Conservation (phyloP, 1,284 basidiomycete genomes). For the Vanrija sp. region DNA sequence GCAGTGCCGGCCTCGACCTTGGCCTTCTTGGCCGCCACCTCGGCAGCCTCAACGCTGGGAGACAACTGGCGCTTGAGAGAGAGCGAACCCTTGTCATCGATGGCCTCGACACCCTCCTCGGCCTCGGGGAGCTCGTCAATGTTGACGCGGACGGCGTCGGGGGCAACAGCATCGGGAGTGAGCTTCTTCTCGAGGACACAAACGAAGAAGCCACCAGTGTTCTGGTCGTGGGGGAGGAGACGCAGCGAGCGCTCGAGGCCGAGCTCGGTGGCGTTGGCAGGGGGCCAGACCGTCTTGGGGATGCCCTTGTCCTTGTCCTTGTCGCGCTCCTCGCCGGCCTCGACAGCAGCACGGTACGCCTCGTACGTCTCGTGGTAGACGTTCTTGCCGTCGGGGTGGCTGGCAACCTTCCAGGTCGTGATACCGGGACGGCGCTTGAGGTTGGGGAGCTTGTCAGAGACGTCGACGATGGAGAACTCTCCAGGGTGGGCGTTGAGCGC, state of each 20-base stretch:
- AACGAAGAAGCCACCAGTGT: constrained; percentile 97
- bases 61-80: constrained; percentile 25
- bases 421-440: constrained; percentile 74
- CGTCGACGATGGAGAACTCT: constrained; percentile 81
- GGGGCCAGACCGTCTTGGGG: constrained; percentile 73
- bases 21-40: constrained; percentile 19
- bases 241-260: constrained; percentile 70
- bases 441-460: constrained; percentile 64
- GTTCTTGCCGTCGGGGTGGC: constrained; percentile 27
- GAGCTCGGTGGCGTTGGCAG: constrained; percentile 59
- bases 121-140: constrained; percentile 7
- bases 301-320: constrained; percentile 54
- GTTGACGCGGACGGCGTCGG: constrained; percentile 2
- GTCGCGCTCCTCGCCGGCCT: constrained; percentile 28
- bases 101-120: constrained; percentile 14
- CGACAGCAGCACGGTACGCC: constrained; percentile 26
- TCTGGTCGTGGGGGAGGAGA: constrained; percentile 91
- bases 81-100: constrained; percentile 22
- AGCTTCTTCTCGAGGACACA: constrained; percentile 68
- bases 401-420: constrained; percentile 65
- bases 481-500: constrained; percentile 70
- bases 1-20: constrained; percentile 11
- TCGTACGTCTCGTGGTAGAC: constrained; percentile 38
- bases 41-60: constrained; percentile 19
- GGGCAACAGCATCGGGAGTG: neutral